Conservation (phyloP, 768 basidiomycete genomes). For the Tremella fuciformis region DNA sequence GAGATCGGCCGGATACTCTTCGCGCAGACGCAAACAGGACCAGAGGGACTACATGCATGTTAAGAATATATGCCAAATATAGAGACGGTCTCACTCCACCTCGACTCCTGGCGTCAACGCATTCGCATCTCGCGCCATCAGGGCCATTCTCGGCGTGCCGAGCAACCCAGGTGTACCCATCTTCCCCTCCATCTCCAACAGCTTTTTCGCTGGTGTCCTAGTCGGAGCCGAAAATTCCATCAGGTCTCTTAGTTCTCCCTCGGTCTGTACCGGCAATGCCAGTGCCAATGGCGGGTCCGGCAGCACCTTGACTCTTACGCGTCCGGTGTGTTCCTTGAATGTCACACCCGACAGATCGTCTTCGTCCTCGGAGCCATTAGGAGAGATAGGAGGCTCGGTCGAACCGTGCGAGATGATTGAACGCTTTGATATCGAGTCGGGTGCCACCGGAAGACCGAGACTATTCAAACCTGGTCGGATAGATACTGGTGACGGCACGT, state of each 20-base stretch:
- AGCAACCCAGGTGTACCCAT: background rate
- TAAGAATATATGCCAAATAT: too few species aligned
- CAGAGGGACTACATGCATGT: too few species aligned
- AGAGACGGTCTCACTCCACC: background rate
- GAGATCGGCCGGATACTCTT: too few species aligned
- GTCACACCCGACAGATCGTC: conserved; percentile 5
- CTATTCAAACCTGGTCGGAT: background rate
- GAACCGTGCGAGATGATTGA: background rate
- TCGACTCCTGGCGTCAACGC: conserved; percentile 1
- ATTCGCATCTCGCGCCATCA: conserved; percentile 11
- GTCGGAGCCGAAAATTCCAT: conserved; percentile 24
- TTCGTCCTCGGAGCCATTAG: background rate
- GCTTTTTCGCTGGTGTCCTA: conserved; percentile 3
- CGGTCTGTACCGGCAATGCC: background rate
- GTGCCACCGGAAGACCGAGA: background rate
- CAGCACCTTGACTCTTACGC: background rate
- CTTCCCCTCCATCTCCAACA: background rate
- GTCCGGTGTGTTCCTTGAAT: conserved; percentile 6
- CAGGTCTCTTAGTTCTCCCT: conserved; percentile 12
- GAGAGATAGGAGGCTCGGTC: background rate
- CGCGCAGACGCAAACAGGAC: too few species aligned
- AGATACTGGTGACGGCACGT: too few species aligned
- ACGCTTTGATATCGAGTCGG: background rate
- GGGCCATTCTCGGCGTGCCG: conserved; percentile 12
- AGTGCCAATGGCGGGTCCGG: background rate